Evolutionary conservation across 306 rosid species (phyloP), one percentile per base, ranked within the genome.

Genomic region (Nissolia schottii): DNA sequence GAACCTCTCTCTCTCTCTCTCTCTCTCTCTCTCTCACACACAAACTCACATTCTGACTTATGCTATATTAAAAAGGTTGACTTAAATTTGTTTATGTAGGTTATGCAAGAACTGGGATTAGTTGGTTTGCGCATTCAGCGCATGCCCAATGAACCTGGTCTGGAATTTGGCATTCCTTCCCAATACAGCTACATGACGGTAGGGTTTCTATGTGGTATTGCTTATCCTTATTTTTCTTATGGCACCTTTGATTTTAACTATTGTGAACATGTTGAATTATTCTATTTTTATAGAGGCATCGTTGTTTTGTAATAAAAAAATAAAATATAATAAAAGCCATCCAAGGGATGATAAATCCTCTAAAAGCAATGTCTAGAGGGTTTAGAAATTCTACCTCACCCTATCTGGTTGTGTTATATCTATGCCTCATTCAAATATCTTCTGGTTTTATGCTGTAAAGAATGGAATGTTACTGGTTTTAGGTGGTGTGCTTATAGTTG

Each of bases 71-170:
- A n/a, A 45, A 38, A 35, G 22, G 20, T 22, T 74, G 45, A 5
- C 18, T 75, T 4, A 49, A 28, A 20, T 64, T 70, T 73, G 72
- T 65, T 37, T 37, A 61, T 85, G 49, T 81, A 94, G 99, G 97
- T 94, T 79, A 91, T 94, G 97, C 97, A 89, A 84, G 99, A 94
- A 74, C 76, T 94, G 48, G 96, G 97, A 45, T 80, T 94, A 74
- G 83, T 94, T 65, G 96, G 99, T 43, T 82, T 94, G 83, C 91
- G 97, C 63, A 94, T 94, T 87, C 99, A 94, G 73, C 96, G 97
- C 43, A 94, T 94, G 99, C 91, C 99, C 29, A 91, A 68, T 68
- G 99, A 94, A 74, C 63, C 97, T 80, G 91, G 38, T 82, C 77
- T 82, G 51, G 99, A 91, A 77, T 94, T 91, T 84, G 99, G 96